These are phyloP conservation scores for Penstemon davidsonii DNA, from an alignment of 257 asterid genomes.

Conservation along the genomic window DNA sequence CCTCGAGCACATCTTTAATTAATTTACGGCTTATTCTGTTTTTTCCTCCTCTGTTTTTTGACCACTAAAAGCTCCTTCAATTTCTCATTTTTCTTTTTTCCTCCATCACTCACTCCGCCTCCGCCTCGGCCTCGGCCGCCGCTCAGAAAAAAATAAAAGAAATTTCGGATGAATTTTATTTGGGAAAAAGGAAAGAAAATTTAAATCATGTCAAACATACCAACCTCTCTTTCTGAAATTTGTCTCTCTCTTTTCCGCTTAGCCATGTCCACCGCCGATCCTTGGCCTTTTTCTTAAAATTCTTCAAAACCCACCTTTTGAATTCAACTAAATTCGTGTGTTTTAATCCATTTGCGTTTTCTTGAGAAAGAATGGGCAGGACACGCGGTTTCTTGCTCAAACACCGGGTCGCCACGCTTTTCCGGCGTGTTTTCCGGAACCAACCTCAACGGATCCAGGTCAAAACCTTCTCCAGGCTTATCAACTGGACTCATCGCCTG, in stretches of 20 bases:
- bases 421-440: conserved; percentile 48
- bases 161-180: conserved; percentile 35
- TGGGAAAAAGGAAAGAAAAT: no score
- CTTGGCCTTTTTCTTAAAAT: conserved; percentile 71
- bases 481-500: conserved; percentile 43
- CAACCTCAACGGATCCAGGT: conserved; percentile 26
- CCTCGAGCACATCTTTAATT: conserved; percentile 8
- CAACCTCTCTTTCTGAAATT: conserved; percentile 52
- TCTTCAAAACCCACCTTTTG: neutral
- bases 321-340: neutral
- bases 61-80: neutral
- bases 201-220: conserved; percentile 50
- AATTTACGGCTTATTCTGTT: conserved; percentile 6
- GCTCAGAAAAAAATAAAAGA: conserved; percentile 7
- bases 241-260: conserved; percentile 59
- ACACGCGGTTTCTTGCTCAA: conserved; percentile 65
- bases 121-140: conserved; percentile 18
- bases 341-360: neutral
- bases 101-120: conserved; percentile 2
- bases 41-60: conserved; percentile 16
- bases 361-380: conserved; percentile 38
- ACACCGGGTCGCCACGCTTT: conserved; percentile 51
- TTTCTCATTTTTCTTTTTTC: neutral
- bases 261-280: conserved; percentile 70
- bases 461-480: conserved; percentile 39